These are phyloP conservation scores for Ceratobasidium sp. DNA, from an alignment of 1,284 basidiomycete species.

Conservation along the genomic window DNA sequence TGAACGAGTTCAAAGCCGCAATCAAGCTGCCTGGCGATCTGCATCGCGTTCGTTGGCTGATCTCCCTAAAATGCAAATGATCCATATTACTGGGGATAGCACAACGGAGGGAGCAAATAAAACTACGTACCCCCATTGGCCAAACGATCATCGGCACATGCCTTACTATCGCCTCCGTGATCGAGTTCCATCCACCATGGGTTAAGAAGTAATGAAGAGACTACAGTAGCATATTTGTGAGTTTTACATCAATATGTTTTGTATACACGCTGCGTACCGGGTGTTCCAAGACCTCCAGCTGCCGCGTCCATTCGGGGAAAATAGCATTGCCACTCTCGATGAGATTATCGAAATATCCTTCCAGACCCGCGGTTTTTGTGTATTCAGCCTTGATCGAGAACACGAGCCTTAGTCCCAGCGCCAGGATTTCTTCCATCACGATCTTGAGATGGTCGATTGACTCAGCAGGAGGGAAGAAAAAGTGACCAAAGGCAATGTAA, in stretches of 20 bases:
- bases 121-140: conserved; percentile 21
- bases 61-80: not conserved
- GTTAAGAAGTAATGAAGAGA: conserved; percentile 36
- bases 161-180: conserved; percentile 11
- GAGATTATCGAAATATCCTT: conserved; percentile 1
- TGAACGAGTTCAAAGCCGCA: conserved; percentile 39
- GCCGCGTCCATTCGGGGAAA: conserved; percentile 34
- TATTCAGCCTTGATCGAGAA: not conserved
- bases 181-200: not conserved
- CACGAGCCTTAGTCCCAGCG: not conserved
- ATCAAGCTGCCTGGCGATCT: conserved; percentile 9
- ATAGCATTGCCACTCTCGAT: conserved; percentile 28
- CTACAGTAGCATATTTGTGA: not conserved
- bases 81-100: not conserved
- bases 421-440: conserved; percentile 10
- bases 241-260: not conserved
- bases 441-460: conserved; percentile 11
- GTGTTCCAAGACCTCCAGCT: conserved; percentile 30
- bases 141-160: conserved; percentile 32
- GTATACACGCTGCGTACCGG: conserved; percentile 1
- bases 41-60: conserved; percentile 29
- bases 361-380: not conserved
- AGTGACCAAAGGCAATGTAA: conserved; percentile 17
- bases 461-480: conserved; percentile 1
- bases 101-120: not conserved